These are phyloP conservation scores for Botryotinia narcissicola DNA, from an alignment of 2,329 filamentous ascomycete species.

Conservation along the genomic window DNA sequence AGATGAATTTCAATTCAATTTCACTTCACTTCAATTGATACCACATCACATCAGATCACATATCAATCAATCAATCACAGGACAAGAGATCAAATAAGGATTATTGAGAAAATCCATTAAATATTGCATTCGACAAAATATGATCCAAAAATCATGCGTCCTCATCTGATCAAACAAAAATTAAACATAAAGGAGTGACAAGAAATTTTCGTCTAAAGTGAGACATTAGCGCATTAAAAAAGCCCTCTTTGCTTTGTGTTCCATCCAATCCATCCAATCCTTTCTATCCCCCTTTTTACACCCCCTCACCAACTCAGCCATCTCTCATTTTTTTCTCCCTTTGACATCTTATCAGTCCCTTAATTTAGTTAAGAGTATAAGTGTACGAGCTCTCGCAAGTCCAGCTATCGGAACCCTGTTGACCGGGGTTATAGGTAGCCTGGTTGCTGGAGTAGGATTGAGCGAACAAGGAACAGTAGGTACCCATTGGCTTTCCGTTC, in stretches of 20 bases:
- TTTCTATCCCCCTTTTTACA: background rate
- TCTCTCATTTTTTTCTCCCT: background rate
- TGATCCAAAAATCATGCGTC: background rate
- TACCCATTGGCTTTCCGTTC: constrained; percentile 41
- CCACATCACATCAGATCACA: background rate
- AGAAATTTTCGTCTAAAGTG: background rate
- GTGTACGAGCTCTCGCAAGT: constrained; percentile 7
- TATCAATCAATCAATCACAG: background rate
- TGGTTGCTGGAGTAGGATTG: constrained; percentile 7
- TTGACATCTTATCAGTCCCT: background rate
- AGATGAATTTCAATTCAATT: background rate
- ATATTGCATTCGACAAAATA: background rate
- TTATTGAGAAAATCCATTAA: background rate
- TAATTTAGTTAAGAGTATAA: background rate
- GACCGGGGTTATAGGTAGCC: constrained; percentile 3
- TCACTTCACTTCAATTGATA: too few relatives aligned
- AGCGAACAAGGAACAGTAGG: constrained; percentile 42
- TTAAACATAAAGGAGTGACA: constrained; percentile 5
- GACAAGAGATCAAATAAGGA: background rate
- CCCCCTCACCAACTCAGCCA: background rate
- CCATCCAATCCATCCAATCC: background rate
- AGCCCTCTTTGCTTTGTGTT: background rate
- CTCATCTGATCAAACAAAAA: background rate
- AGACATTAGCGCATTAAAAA: constrained; percentile 8
- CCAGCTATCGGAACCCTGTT: background rate